Base-by-base conservation (phyloP, 2,329 filamentous ascomycete genomes). In the Macrophomina tecta region DNA sequence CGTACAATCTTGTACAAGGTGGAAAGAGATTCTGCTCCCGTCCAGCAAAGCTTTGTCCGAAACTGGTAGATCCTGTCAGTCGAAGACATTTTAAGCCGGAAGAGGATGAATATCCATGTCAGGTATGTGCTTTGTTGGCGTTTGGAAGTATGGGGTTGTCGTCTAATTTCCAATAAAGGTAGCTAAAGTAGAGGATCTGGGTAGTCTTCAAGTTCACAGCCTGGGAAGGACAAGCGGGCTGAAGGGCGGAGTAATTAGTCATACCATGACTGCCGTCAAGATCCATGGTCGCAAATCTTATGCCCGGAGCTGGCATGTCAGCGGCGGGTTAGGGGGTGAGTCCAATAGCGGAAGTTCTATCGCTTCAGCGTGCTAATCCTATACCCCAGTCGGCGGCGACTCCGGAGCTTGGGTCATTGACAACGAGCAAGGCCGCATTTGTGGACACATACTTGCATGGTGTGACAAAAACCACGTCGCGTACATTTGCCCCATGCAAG, bases 401-500 rank as follows among this genome's bases (percentile, higher is more conserved):
- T 94, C 91, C 6, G 94, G 94, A 4, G 94, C 94, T 0, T 98
- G 94, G 94, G 88, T 98, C 4, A 89, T 97, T 16, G 91, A 94
- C 72, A 90, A 91, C 67, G 85, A 86, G 5, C 84, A 89, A n/a
- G 93, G 93, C 1, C 87, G 89, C 45, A 88, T 97, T 3, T 95
- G 92, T 72, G 94, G 94, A 0, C 94, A 97, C 73, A 92, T 98
- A 0, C 84, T 98, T 12, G 94, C 94, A 0, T 97, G 91, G 89
- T 94, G 91, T 71, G 87, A 89, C 69, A 88, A 89, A 69, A 94
- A 91, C 74, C 88, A 88, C 49, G 89, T 93, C 5, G 93, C 93
- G 0, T 98, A 97, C 77, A 95, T 98, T 69, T 95, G 93, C 69
- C 94, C 94, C 0, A 98, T 98, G 94, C 92, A 97, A 67, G 86